Conservation (phyloP, 2,329 filamentous ascomycete genomes). For the Penicillium janthinellum region DNA sequence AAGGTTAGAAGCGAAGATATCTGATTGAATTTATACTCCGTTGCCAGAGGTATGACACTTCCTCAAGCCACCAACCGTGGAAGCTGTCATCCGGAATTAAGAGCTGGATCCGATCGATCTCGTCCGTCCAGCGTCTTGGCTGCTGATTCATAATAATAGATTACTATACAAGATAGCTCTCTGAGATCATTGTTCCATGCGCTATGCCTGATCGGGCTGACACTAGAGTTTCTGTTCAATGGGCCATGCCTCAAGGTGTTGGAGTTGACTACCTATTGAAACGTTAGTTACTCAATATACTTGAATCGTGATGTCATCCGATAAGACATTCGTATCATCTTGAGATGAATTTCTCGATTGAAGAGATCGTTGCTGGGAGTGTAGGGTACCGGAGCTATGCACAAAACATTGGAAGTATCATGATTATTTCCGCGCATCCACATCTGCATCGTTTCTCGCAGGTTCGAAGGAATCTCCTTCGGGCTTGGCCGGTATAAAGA, state of each 20-base stretch:
- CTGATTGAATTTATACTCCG: background rate
- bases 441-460: background rate
- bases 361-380: background rate
- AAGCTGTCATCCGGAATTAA: conserved; percentile 5
- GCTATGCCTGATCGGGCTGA: background rate
- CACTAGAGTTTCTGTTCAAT: too few species aligned
- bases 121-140: background rate
- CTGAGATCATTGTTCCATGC: too few species aligned
- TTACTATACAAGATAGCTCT: background rate
- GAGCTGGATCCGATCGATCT: background rate
- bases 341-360: background rate
- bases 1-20: background rate
- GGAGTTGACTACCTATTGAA: background rate
- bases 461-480: background rate
- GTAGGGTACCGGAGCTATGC: background rate
- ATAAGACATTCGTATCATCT: background rate
- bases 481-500: background rate
- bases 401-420: background rate
- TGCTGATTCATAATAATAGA: too few species aligned
- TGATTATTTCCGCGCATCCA: background rate
- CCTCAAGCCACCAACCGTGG: background rate
- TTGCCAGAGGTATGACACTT: background rate
- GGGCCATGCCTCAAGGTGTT: background rate
- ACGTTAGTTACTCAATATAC: background rate
- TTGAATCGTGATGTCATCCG: background rate